Evolutionary conservation across 257 asterid genomes (phyloP), one percentile per base, ranked within the genome.

Genomic region (Solanum clarkiae): DNA sequence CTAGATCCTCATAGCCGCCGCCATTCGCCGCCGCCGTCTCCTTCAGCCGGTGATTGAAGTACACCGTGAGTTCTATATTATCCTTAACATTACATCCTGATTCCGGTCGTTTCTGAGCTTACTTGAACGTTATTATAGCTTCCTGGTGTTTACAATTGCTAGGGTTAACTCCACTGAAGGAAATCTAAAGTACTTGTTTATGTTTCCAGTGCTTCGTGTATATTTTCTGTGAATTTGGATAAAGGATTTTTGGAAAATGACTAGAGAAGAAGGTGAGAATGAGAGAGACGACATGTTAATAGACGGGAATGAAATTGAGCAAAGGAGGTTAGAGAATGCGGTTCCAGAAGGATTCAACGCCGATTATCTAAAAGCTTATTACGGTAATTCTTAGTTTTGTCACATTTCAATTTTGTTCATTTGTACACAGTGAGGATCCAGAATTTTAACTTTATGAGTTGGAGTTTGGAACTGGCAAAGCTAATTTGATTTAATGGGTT

Each of bases 361-460:
- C 49, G 88, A 95, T 88, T 94, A 91, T 88, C 96, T 96, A 90
- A 93, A 89, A 89, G 80, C 86, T 84, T 96, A 95, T 57, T 96
- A 96, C 40, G 94, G 98, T 93, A 90, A 69, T 24, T 15, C 17
- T 26, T 26, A 2, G 11, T 51, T 40, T 53, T 53, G 24, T 53
- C 16, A 11, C 44, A 75, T 75, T 75, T 47, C 22, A 26, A 8
- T 24, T 24, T 51, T 75, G 42, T 75, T 75, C 55, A 45, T 72
- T 71, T 44, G 6, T 11, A 71, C 22, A 72, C 20, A 45, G 5
- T 44, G 32, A 22, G 36, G 6, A 72, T 5, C 1, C 80, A 22
- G 1, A 56, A 45, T 72, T 72, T 20, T 72, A n/a, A 15, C 12
- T 72, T 72, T 44, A 44, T 44, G 56, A 44, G 56, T n/a, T 44